These are phyloP conservation scores for Triticum monococcum DNA, from an alignment of 176 grass and related monocot genomes.

Conservation along the genomic window DNA sequence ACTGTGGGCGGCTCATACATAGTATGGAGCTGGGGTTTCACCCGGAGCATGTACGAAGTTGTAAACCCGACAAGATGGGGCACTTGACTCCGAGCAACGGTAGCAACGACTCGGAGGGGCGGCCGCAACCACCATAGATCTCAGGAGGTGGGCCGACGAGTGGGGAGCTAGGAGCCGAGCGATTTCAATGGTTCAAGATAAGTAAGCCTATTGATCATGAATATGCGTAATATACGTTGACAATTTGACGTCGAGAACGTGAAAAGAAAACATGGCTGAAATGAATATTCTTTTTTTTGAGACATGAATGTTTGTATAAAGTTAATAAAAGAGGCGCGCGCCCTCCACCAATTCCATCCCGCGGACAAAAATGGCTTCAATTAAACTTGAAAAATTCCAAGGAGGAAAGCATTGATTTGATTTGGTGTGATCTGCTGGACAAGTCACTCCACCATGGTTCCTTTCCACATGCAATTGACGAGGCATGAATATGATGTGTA, in stretches of 20 bases:
- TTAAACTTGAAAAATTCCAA: background rate
- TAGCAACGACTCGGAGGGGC: too few relatives aligned
- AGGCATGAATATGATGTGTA: background rate
- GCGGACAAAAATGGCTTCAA: background rate
- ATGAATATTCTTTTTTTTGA: background rate
- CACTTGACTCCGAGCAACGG: too few relatives aligned
- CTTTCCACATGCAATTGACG: background rate
- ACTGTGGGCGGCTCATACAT: too few relatives aligned
- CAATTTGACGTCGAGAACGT: background rate
- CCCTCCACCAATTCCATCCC: background rate
- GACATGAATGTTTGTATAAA: too few relatives aligned
- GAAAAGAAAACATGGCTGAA: background rate
- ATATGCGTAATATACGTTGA: background rate
- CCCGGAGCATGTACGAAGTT: too few relatives aligned
- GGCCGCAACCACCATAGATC: too few relatives aligned
- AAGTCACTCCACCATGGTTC: background rate
- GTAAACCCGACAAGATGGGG: too few relatives aligned
- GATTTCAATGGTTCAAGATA: background rate
- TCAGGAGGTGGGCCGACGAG: too few relatives aligned
- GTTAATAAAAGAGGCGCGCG: too few relatives aligned
- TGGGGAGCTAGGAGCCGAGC: too few relatives aligned
- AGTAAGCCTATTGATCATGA: background rate
- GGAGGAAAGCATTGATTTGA: background rate
- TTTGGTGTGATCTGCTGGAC: background rate
- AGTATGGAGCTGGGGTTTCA: too few relatives aligned